Evolutionary conservation across 2,329 filamentous ascomycete species (phyloP), one percentile per base, ranked within the genome.

Genomic region (Epichloe gansuensis): DNA sequence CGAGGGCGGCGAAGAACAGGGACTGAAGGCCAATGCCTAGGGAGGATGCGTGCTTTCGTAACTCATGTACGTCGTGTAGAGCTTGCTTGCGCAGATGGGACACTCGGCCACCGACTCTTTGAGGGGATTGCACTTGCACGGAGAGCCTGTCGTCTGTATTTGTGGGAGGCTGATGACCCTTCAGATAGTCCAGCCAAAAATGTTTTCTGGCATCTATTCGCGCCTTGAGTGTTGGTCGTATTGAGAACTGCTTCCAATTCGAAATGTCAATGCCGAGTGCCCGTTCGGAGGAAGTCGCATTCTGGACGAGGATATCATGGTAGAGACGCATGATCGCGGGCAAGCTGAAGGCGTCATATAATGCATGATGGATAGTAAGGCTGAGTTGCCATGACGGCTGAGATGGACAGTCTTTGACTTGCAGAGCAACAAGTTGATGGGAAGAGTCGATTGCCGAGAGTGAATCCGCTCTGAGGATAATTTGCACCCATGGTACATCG

Each of bases 341-440:
- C 4, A 96, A 71, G 59, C 87, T 93, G 54, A 94, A 75, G 5
- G 84, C 89, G 64, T 96, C 91, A 62, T 96, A 97, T 0, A 96
- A 72, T 0, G 87, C 86, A 64, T 97, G 90, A 56, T 95, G 89
- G 4, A 96, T 83, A 27, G 73, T 73, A 5, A 89, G 71, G 2
- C 76, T 68, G 4, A 81, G 51, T 0, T 56, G 41, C 59, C 57
- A 54, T 0, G 58, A 55, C 0, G 56, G 40, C 0, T 56, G 51
- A 3, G 57, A 53, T 25, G 34, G 31, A 9, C 55, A 43, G 3
- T 51, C 50, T 9, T 49, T 41, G 0, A 63, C 53, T 0, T 47
- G 40, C 3, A 70, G 47, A 47, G 4, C 56, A 53, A 2, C 63
- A 55, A 67, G 57, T 0, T 62, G 66, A 31, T 54, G 42, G 17